These are phyloP conservation scores for Neurospora sp. DNA, from an alignment of 495 filamentous ascomycete genomes.

Conservation along the genomic window DNA sequence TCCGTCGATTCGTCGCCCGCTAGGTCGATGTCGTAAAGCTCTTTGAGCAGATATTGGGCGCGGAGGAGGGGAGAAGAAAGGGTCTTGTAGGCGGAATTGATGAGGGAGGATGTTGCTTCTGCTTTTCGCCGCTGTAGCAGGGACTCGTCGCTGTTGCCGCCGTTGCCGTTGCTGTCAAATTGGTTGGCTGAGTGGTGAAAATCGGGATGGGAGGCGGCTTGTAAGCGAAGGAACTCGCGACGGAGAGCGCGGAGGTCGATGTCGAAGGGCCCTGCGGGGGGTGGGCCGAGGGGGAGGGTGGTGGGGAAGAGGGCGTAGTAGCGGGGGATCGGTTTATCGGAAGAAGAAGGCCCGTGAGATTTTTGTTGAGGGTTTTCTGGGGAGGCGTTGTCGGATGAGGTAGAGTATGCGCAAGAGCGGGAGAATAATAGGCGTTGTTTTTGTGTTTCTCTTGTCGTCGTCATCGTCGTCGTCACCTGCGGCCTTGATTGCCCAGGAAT, in stretches of 20 bases:
- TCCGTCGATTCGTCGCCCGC: constrained; percentile 58
- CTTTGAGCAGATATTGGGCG: constrained; percentile 71
- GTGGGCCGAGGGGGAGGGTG: constrained; percentile 70
- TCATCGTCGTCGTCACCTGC: neutral
- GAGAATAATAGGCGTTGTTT: constrained; percentile 2
- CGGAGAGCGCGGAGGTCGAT: constrained; percentile 60
- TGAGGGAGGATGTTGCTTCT: constrained; percentile 60
- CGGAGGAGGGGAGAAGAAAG: constrained; percentile 64
- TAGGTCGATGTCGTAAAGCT: constrained; percentile 62
- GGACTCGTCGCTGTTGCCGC: neutral
- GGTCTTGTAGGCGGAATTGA: constrained; percentile 86
- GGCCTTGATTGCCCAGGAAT: neutral
- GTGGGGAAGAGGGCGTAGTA: constrained; percentile 84
- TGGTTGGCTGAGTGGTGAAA: constrained; percentile 41
- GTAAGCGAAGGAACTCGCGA: constrained; percentile 76
- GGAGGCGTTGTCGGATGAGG: neutral
- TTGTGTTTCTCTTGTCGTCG: neutral
- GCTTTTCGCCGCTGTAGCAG: constrained; percentile 29
- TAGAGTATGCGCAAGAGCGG: neutral
- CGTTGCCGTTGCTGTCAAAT: constrained; percentile 2
- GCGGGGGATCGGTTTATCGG: constrained; percentile 4
- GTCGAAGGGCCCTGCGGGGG: constrained; percentile 64
- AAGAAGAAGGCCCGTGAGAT: neutral
- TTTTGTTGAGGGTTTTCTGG: neutral
- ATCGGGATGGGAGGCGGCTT: constrained; percentile 75